Base-by-base conservation (phyloP, 2,329 filamentous ascomycete species). In the Apiospora rasikravindrae region DNA sequence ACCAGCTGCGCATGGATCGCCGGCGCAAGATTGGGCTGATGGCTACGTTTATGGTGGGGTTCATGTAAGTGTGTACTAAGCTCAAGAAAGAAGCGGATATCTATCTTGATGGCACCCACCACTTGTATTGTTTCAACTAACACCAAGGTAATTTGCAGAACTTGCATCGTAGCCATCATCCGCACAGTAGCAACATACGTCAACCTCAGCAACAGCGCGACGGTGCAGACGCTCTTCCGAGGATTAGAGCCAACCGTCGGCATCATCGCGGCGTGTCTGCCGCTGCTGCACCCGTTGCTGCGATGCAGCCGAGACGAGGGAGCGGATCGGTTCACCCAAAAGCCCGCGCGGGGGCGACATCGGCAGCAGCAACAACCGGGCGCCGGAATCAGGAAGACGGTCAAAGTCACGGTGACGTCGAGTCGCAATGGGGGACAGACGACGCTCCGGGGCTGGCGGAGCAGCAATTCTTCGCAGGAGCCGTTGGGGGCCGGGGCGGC, bases 161-260 rank as follows among this genome's bases (percentile, higher is more conserved):
- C 57, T 1, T 64, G 57, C 57, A 64, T 64, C 57, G 57, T 64
- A 22, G 57, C 57, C 33, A 64, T 64, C 57, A n/a, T 64, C 33
- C 57, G 57, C 33, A 64, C 57, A 24, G 57, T 64, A 6, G 57
- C 57, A 2, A 64, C 57, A 4, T 64, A 64, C 33, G 57, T 64
- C 57, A 11, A 64, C 57, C 33, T 64, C 8, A 64, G 57, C 57
- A 37, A 64, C 57, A 64, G 57, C 57, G 57, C 57, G 33, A 64
- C 57, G 22, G 57, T 64, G 33, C 57, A 64, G 57, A 64, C 57
- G 33, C 57, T 64, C 22, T 64, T 64, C 22, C 57, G 57, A 1
- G 57, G 57, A 2, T 22, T 64, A 2, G 57, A 64, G 22, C 57
- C 57, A 10, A 64, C 57, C 19, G 40, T 64, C 11, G 57, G 57